Base-by-base conservation (phyloP, 805 yeast species). In the Middelhovenomyces tepae region DNA sequence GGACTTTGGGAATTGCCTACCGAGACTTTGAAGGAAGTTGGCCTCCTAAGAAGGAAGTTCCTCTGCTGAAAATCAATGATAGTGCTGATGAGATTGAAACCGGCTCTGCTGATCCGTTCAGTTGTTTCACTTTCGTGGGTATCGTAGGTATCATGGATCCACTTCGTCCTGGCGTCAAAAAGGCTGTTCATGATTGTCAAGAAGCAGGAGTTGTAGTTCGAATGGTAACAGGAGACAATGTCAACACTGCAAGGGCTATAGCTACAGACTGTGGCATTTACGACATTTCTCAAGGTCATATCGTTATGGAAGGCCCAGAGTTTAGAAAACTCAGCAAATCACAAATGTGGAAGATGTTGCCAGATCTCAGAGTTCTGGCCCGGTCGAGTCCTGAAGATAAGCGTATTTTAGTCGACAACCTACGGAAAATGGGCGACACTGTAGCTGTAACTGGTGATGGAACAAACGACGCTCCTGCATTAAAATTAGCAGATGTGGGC, bases 401-500 rank as follows among this genome's bases (percentile, higher is more conserved):
- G 59, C 67, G 94, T 38, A 62, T 83, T 18, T 67, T 91, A 28
- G 98, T 93, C 22, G 82, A 79, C 42, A 76, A 86, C 8, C 65
- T 91, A 47, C 77, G 79, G 49, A 64, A 68, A 22, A 67, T 75
- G 51, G 94, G 93, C 16, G 96, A 91, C 51, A 94, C 89, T 22
- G 98, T 91, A 31, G 98, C 98, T 1, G 97, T 89, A 22, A 91
- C 99, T 23, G 99, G 98, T 53, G 99, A 91, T 57, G 99, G 99
- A 59, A 89, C 97, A 6, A 91, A 91, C 56, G 99, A 91, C 67
- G 98, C 97, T 0, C 96, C 96, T 10, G 97, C 98, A 3, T 69
- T 91, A 51, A 85, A 89, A 52, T 67, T 87, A 38, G 99, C 98
- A 0, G 97, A 91, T 60, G 94, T 91, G 38, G 99, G 99, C 2